These are phyloP conservation scores for Penicillium janthinellum DNA, from an alignment of 2,329 filamentous ascomycete species.

Conservation along the genomic window DNA sequence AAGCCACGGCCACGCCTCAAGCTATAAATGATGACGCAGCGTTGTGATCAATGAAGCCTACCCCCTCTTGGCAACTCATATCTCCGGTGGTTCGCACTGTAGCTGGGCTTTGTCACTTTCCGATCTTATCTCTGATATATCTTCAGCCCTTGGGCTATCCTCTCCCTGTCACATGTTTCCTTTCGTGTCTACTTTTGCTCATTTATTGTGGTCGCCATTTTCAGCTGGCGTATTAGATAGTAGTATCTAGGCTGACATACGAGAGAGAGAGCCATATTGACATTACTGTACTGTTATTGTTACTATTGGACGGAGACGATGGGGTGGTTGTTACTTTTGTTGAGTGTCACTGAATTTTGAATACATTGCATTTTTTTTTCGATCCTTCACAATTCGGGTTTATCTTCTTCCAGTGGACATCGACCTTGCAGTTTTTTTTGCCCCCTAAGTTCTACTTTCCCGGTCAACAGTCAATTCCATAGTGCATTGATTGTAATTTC, in stretches of 20 bases:
- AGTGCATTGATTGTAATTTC: background rate
- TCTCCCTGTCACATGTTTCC: constrained; percentile 1
- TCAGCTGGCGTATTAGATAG: constrained; percentile 6
- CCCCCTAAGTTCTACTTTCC: background rate
- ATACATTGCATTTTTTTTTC: constrained; percentile 5
- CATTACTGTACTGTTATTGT: constrained; percentile 1
- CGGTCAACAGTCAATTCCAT: background rate
- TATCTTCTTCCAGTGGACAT: background rate
- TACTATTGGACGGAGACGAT: too few relatives aligned
- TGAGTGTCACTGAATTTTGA: background rate
- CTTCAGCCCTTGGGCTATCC: background rate
- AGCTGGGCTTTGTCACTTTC: constrained; percentile 7
- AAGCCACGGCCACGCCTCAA: background rate
- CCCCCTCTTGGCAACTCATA: background rate
- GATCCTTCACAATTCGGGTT: background rate
- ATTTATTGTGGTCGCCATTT: constrained; percentile 9
- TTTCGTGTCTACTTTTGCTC: constrained; percentile 19
- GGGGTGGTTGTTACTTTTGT: background rate
- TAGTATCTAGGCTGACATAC: constrained; percentile 20
- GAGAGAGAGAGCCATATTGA: constrained; percentile 19
- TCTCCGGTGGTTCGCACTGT: background rate
- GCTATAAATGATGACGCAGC: background rate
- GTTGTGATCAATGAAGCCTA: constrained; percentile 7
- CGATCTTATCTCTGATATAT: constrained; percentile 4
- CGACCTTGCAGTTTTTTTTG: background rate